phyloP scores from a whole-genome alignment of 1,139 yeast genomes.

The Suhomyces maxii region DNA sequence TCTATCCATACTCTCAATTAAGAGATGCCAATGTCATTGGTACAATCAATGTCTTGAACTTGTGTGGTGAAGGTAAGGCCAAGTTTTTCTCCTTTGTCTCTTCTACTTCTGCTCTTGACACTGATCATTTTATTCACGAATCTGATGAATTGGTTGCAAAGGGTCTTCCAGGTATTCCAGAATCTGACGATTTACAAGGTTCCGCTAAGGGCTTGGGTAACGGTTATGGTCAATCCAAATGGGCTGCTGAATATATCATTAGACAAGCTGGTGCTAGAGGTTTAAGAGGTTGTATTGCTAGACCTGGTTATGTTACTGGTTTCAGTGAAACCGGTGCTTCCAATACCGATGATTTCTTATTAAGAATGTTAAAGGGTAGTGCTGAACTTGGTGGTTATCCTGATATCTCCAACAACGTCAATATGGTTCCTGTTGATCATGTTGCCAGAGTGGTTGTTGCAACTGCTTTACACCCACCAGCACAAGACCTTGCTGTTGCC shows the following conservation, averaged over 20 bases:
- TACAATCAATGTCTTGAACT: slow-evolving; percentile 77
- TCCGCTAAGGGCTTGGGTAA: slow-evolving; percentile 79
- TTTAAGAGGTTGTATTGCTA: slow-evolving; percentile 79
- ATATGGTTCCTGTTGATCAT: slow-evolving; percentile 98
- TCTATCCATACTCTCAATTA: slow-evolving; percentile 85
- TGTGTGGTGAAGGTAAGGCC: slow-evolving; percentile 78
- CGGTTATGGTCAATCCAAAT: slow-evolving; percentile 96
- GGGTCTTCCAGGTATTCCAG: slow-evolving; percentile 75
- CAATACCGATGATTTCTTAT: slow-evolving; percentile 92
- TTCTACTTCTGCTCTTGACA: slow-evolving; percentile 89
- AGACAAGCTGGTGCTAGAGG: slow-evolving; percentile 88
- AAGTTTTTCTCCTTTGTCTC: slow-evolving; percentile 90
- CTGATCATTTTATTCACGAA: slow-evolving; percentile 71
- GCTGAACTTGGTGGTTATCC: slow-evolving; percentile 86
- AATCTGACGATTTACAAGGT: slow-evolving; percentile 79
- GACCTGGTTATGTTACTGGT: slow-evolving; percentile 97
- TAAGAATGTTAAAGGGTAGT: slow-evolving; percentile 93
- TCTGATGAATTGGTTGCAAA: slow-evolving; percentile 67
- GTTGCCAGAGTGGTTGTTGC: slow-evolving; percentile 92
- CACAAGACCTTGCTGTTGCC: slow-evolving; percentile 62
- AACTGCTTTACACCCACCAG: slow-evolving; percentile 75
- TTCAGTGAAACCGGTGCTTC: slow-evolving; percentile 80
- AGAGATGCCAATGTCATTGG: slow-evolving; percentile 93
- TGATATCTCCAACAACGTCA: slow-evolving; percentile 80
- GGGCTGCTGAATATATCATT: slow-evolving; percentile 92